These are phyloP conservation scores for Teratosphaeria nubilosa DNA, from an alignment of 2,329 filamentous ascomycete species.

Conservation along the genomic window DNA sequence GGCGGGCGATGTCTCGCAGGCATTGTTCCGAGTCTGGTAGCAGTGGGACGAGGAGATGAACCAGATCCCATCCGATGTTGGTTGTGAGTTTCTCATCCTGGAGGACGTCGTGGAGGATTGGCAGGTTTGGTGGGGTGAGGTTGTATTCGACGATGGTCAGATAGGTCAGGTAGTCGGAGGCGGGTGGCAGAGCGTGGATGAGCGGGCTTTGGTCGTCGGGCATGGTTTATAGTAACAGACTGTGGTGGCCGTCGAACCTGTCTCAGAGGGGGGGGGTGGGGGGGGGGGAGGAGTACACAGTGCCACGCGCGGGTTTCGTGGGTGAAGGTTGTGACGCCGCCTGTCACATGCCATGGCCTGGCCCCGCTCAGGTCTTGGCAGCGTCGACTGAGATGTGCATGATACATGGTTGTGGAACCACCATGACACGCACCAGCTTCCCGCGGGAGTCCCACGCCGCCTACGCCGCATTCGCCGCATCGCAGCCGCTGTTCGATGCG, in stretches of 20 bases:
- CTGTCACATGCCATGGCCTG: not conserved
- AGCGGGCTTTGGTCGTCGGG: conserved; percentile 38
- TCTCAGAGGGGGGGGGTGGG: too few relatives aligned
- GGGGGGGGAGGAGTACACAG: too few relatives aligned
- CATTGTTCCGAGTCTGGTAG: conserved; percentile 57
- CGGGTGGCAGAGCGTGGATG: conserved; percentile 49
- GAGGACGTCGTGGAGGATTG: conserved; percentile 57
- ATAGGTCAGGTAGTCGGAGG: conserved; percentile 63
- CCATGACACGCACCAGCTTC: not conserved
- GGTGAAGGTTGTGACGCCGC: not conserved
- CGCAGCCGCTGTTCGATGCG: conserved; percentile 21
- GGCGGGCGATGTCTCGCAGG: conserved; percentile 61
- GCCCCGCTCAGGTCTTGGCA: not conserved
- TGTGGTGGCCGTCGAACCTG: too few relatives aligned
- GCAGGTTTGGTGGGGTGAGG: conserved; percentile 55
- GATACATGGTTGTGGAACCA: not conserved
- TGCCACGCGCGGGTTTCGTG: not conserved
- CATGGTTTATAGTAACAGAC: too few relatives aligned
- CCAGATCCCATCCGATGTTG: conserved; percentile 76
- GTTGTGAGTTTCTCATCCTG: conserved; percentile 59
- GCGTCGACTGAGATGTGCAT: too few relatives aligned
- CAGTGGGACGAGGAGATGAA: conserved; percentile 61
- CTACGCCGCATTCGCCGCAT: conserved; percentile 20
- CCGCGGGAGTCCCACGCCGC: conserved; percentile 14
- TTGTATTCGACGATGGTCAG: conserved; percentile 69